Base-by-base conservation (phyloP, 2,329 filamentous ascomycete genomes). In the Alternaria longipes region DNA sequence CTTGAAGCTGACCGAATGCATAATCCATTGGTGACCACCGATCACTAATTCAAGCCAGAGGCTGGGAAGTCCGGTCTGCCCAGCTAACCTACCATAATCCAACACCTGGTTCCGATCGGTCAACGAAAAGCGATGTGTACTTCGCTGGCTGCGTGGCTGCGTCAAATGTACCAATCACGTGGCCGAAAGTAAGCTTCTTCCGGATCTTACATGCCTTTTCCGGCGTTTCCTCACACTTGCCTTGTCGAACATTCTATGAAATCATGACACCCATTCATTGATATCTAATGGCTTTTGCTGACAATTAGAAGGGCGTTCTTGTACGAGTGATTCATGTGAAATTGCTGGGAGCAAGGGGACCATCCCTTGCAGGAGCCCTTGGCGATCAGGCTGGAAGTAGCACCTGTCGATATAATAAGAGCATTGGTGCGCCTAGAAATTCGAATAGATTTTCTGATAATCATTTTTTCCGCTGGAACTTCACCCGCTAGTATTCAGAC, bases 161-260 rank as follows among this genome's bases (percentile, higher is more conserved):
- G 8, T 7, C 45, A 5, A 20, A 5, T 8, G 45, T 49, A 49
- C 45, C 45, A 49, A 49, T 34, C 45, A 49, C 45, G 28, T 49
- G 45, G 45, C n/a, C 2, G 28, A 4, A 5, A 1, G 8, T 4
- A 12, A 30, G 18, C 45, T 28, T 30, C 45, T 22, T 34, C 22
- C 28, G 26, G 26, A 9, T 32, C 45, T 47, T 20, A 47, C 28
- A 30, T 32, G n/a, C 45, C 26, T 8, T 47, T 28, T 47, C 45
- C 45, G 45, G 28, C 18, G 16, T 18, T 22, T 34, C 22, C 18
- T 49, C 28, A 34, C 11, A 30, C 2, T 22, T 16, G 1, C 7
- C 28, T 34, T 32, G 16, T 49, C 28, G n/a, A n/a, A 34, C 3
- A 1, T 4, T 8, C 14, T 22, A 12, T 49, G 28, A 20, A 18